Evolutionary conservation across 106 monocot species (phyloP).

Genomic region (Ottelia alismoides): DNA sequence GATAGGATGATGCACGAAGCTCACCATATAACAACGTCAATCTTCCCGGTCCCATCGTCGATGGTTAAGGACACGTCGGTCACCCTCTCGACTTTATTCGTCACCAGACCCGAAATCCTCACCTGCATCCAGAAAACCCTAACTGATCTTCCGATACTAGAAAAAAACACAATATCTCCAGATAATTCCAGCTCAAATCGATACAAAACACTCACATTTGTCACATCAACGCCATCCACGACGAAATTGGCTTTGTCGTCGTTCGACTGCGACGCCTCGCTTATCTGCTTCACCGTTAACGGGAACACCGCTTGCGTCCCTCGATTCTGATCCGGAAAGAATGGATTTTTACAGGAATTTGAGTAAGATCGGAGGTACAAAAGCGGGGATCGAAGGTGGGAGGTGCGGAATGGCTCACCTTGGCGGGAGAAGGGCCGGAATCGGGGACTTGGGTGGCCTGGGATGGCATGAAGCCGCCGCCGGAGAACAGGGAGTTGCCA

Average conservation of each 20-base stretch:
- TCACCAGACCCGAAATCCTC: constrained; percentile 39
- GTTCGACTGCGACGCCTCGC: too few relatives aligned
- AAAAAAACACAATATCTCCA: neutral
- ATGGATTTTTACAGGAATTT: too few relatives aligned
- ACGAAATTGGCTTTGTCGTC: constrained; percentile 67
- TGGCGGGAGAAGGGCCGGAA: constrained; percentile 20
- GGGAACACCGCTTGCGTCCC: constrained; percentile 38
- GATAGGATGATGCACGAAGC: too few relatives aligned
- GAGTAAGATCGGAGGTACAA: too few relatives aligned
- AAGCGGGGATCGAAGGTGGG: neutral
- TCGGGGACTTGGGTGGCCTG: constrained; percentile 55
- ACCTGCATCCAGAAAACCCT: constrained; percentile 22
- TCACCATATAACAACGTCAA: constrained; percentile 53
- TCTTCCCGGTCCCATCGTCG: constrained; percentile 66
- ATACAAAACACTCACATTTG: constrained; percentile 44
- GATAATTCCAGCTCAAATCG: neutral
- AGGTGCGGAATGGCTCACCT: constrained; percentile 20
- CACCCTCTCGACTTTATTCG: constrained; percentile 43
- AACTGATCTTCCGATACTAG: neutral
- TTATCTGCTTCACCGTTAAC: constrained; percentile 87
- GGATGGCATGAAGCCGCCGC: constrained; percentile 70
- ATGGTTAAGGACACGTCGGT: constrained; percentile 58
- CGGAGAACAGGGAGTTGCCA: too few relatives aligned
- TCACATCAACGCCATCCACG: constrained; percentile 54
- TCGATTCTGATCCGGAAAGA: too few relatives aligned